Conservation (phyloP, 225 moss, liverwort and hornwort species). For the Sphagnum tenellum region DNA sequence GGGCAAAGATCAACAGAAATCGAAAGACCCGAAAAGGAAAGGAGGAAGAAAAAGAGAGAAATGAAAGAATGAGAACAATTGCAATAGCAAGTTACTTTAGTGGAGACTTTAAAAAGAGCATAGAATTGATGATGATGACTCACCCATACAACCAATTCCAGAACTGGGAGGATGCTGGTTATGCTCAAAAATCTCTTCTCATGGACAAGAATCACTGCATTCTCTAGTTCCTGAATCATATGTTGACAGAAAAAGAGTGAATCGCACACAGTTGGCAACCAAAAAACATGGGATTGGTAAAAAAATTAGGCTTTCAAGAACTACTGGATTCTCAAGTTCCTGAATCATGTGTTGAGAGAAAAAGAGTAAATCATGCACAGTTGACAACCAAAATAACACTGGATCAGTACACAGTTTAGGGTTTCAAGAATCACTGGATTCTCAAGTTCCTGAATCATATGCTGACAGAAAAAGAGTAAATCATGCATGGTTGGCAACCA, state of each 20-base stretch:
- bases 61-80: not conserved
- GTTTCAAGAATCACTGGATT: slow-evolving; percentile 25
- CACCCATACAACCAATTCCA: slow-evolving; percentile 53
- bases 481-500: no score
- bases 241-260: not conserved
- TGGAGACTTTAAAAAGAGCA: not conserved
- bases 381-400: no score
- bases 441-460: slow-evolving; percentile 34
- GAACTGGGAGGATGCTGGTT: slow-evolving; percentile 43
- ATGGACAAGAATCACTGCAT: slow-evolving; percentile 41
- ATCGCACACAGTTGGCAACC: not conserved
- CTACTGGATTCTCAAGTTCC: no score
- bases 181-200: slow-evolving; percentile 57
- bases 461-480: not conserved
- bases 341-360: no score
- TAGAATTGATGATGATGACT: not conserved
- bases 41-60: no score
- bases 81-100: no score
- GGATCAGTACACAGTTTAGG: no score
- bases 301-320: no score
- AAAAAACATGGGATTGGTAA: no score
- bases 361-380: not conserved
- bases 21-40: no score
- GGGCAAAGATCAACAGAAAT: no score
- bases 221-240: slow-evolving; percentile 38